These are phyloP conservation scores for Trichoderma koningiopsis DNA, from an alignment of 2,329 filamentous ascomycete species.

Conservation along the genomic window DNA sequence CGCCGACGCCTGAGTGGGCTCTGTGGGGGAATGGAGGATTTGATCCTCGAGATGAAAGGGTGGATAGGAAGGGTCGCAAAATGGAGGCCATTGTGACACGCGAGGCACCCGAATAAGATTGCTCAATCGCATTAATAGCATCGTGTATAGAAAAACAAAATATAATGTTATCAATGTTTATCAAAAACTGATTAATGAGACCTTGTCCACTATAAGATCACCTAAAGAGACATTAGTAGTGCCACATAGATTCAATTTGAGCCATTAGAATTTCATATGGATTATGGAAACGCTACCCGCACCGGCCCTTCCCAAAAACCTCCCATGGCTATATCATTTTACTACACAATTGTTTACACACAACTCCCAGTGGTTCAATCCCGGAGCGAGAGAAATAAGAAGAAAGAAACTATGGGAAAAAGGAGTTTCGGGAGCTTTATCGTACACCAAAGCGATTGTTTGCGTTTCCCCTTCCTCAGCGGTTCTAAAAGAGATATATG, in stretches of 20 bases:
- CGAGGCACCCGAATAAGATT: constrained; percentile 33
- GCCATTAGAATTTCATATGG: constrained; percentile 32
- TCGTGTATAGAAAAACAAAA: background rate
- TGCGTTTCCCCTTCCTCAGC: background rate
- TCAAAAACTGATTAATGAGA: no score
- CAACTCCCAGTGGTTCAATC: constrained; percentile 37
- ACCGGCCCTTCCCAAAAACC: constrained; percentile 38
- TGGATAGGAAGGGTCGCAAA: constrained; percentile 80
- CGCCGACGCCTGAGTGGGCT: constrained; percentile 88
- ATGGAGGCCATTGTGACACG: constrained; percentile 48
- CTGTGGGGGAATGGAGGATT: constrained; percentile 94
- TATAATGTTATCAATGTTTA: background rate
- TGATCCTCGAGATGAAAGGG: constrained; percentile 83
- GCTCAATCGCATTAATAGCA: background rate
- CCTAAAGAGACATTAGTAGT: background rate
- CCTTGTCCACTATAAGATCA: no score
- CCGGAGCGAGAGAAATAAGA: constrained; percentile 40
- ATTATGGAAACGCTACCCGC: constrained; percentile 37
- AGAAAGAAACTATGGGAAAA: constrained; percentile 25
- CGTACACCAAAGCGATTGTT: constrained; percentile 38
- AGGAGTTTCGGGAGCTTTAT: constrained; percentile 37
- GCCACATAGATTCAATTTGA: background rate
- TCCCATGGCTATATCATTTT: constrained; percentile 35
- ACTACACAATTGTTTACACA: constrained; percentile 46
- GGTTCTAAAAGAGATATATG: background rate